Conservation (phyloP, 2,329 filamentous ascomycete genomes). For the Fusarium pseudoanthophilum region DNA sequence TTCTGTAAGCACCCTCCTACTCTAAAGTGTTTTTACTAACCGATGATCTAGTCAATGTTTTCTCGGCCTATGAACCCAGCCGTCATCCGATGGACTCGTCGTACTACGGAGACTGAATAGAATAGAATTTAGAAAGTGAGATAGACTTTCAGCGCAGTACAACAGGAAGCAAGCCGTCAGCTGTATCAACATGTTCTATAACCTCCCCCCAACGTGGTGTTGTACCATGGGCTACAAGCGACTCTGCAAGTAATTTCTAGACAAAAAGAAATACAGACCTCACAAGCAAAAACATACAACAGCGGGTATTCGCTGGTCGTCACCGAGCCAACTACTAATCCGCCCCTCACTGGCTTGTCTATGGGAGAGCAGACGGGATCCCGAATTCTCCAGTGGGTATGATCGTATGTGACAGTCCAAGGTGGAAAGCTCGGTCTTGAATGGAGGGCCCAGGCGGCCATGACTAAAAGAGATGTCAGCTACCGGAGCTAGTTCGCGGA, state of each 20-base stretch:
- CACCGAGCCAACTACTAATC: background rate
- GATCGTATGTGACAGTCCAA: background rate
- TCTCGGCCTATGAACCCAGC: conserved; percentile 41
- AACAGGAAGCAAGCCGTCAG: rapidly evolving
- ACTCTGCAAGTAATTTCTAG: rapidly evolving
- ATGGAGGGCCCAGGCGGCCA: rapidly evolving
- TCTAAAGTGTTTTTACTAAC: background rate
- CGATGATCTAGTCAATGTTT: conserved; percentile 27
- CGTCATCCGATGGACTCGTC: conserved; percentile 29
- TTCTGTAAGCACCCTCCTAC: no score
- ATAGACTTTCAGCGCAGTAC: rapidly evolving
- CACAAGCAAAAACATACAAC: background rate
- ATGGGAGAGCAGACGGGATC: conserved; percentile 5
- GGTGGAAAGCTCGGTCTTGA: background rate
- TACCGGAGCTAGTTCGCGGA: no score
- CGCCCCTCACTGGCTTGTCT: background rate
- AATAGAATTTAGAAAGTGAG: rapidly evolving
- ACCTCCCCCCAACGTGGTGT: rapidly evolving
- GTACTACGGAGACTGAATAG: background rate
- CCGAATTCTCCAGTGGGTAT: conserved; percentile 4
- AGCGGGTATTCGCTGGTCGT: background rate
- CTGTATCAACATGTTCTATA: rapidly evolving
- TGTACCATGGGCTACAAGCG: rapidly evolving
- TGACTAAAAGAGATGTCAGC: rapidly evolving
- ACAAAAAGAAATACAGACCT: rapidly evolving